Percentiles rank a stretch among this genome's conserved stretches.
phyloP scores from a whole-genome alignment of 805 yeast species.

The Candida xiaguanensis region DNA sequence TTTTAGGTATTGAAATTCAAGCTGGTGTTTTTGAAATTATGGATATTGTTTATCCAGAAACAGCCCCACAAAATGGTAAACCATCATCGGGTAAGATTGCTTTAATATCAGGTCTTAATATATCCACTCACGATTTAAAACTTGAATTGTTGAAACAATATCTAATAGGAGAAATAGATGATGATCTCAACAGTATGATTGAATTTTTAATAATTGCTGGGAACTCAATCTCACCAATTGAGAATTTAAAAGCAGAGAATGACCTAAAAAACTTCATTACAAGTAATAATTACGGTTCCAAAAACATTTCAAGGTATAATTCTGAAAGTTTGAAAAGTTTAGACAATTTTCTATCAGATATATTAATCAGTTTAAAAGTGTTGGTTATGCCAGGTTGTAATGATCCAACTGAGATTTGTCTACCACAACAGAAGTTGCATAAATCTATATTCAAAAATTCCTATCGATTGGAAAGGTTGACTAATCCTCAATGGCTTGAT shows the following conservation, averaged over 20 bases:
- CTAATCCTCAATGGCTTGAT: slow-evolving; percentile 74
- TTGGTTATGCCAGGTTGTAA: slow-evolving; percentile 78
- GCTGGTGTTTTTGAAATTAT: slow-evolving; percentile 82
- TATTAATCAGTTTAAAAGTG: slow-evolving; percentile 61
- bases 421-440: slow-evolving; percentile 93
- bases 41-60: slow-evolving; percentile 71
- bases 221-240: slow-evolving; percentile 47
- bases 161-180: slow-evolving; percentile 66
- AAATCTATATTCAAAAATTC: slow-evolving; percentile 55
- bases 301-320: slow-evolving; percentile 50
- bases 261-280: slow-evolving; percentile 27
- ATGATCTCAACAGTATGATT: slow-evolving; percentile 25
- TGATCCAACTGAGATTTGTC: slow-evolving; percentile 80
- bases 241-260: slow-evolving; percentile 16
- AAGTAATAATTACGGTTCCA: slow-evolving; percentile 47
- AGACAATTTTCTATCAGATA: slow-evolving; percentile 54
- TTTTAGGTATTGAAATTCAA: slow-evolving; percentile 78
- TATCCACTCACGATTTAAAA: slow-evolving; percentile 42
- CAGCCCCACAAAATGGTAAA: slow-evolving; percentile 50
- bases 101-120: slow-evolving; percentile 70
- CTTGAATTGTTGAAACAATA: slow-evolving; percentile 64
- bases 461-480: slow-evolving; percentile 20
- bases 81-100: slow-evolving; percentile 49
- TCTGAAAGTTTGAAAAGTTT: slow-evolving; percentile 48
- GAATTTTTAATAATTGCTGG: slow-evolving; percentile 69